Percentiles rank a stretch among this genome's conserved stretches.
Evolutionary conservation across 305 asterid genomes (phyloP).

Genomic region (Fraxinus nigra): DNA sequence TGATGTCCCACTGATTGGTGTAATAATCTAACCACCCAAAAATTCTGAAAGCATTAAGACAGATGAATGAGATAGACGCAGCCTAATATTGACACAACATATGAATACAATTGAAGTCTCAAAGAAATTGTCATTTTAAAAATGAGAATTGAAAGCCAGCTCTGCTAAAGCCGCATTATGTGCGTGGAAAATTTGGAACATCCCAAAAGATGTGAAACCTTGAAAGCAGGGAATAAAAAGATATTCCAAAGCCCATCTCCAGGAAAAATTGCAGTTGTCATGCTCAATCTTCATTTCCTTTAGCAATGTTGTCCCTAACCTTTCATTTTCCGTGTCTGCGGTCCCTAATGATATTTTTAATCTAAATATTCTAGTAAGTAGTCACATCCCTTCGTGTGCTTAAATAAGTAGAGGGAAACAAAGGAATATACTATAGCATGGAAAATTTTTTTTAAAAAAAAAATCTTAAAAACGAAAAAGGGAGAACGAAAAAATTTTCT

Average conservation of each 20-base stretch:
- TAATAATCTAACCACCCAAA: background rate
- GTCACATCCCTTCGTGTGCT: background rate
- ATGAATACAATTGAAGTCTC: background rate
- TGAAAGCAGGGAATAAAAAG: no score
- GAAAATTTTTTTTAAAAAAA: background rate
- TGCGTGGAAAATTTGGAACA: background rate
- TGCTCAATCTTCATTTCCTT: background rate
- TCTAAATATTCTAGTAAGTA: background rate
- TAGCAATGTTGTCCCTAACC: background rate
- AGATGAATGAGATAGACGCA: background rate
- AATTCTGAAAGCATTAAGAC: background rate
- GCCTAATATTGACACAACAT: background rate
- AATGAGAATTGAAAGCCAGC: background rate
- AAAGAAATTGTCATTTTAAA: background rate
- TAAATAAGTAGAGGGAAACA: background rate
- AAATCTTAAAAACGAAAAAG: no score
- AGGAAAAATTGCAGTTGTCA: background rate
- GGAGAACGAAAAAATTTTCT: no score
- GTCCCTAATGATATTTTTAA: background rate
- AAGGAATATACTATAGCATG: background rate
- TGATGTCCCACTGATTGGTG: background rate
- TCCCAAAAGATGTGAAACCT: background rate
- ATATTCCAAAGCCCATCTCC: background rate
- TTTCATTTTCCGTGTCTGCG: background rate
- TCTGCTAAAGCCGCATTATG: background rate